Evolutionary conservation across 805 yeast genomes (phyloP), one percentile per base, ranked within the genome.

Genomic region (Nakazawaea ishiwadae): DNA sequence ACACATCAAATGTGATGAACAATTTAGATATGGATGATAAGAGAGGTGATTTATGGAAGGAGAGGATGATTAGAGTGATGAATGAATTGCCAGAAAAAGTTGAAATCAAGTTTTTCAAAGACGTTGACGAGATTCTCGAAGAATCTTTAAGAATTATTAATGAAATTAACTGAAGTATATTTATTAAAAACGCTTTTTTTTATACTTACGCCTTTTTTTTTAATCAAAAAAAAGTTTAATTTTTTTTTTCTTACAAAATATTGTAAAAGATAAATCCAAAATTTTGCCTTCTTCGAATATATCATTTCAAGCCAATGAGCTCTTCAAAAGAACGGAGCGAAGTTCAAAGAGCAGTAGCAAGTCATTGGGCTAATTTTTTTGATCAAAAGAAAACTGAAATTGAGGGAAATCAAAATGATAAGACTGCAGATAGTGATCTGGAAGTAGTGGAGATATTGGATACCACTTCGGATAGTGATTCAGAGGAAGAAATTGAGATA

Each of bases 41-140:
- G 44, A 71, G 65, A 34, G 69, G 69, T 18, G 80, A 75, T 16
- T 50, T 63, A 15, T 82, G 90, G 90, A 70, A 68, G 41, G 61
- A 62, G 24, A 65, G 87, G 33, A 64, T 78, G 1, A 47, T 59
- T n/a, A 55, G 59, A 4, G 72, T 78, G 9, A 55, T 65, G 8
- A 52, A 58, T 35, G 58, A 55, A 42, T 56, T 75, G 16, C 77
- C 78, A 1, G 51, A 52, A 1, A 47, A 56, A 10, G 60, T 71
- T 9, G 54, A 59, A 14, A 55, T 75, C 42, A 58, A 59, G 35
- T 59, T 71, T 48, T 75, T 77, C 76, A 53, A 68, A 44, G 55
- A 61, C 26, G 69, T 69, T 2, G 48, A 50, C 5, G 75, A 68
- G 35, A 55, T 74, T 4, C 58, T 58, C 47, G 58, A 62, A 6